These are phyloP conservation scores for Graphilbum ipis-grandicollis DNA, from an alignment of 2,329 filamentous ascomycete species.

Conservation along the genomic window DNA sequence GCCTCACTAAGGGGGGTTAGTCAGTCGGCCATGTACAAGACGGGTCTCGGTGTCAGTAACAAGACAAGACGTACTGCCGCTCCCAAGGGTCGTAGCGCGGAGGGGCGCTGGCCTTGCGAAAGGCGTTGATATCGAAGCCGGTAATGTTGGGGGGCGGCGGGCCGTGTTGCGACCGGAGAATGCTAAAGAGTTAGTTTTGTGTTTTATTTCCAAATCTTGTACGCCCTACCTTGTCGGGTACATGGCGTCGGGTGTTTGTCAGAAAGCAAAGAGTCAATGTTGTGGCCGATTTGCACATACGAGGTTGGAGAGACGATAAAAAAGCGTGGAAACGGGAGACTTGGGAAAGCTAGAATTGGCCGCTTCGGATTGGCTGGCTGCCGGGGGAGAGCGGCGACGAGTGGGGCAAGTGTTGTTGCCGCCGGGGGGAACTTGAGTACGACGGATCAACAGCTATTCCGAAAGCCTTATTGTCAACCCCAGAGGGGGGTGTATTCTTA, in stretches of 20 bases:
- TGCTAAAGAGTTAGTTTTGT: too few species aligned
- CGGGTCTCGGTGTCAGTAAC: background rate
- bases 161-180: conserved; percentile 33
- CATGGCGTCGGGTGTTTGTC: conserved; percentile 10
- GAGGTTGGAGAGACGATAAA: too few species aligned
- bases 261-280: background rate
- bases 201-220: too few species aligned
- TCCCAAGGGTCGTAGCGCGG: conserved; percentile 51
- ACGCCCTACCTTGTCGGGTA: conserved; percentile 19
- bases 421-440: too few species aligned
- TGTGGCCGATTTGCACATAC: too few species aligned
- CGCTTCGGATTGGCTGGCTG: conserved; percentile 7
- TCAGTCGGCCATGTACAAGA: background rate
- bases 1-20: conserved; percentile 49
- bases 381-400: background rate
- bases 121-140: conserved; percentile 76
- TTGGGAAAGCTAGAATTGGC: conserved; percentile 5
- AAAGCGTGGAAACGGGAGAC: background rate
- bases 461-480: too few species aligned
- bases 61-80: conserved; percentile 31
- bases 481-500: too few species aligned
- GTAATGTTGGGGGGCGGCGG: conserved; percentile 59
- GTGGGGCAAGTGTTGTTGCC: too few species aligned
- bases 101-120: conserved; percentile 52
- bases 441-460: too few species aligned